These are phyloP conservation scores for Salicornia ramosissima DNA, from an alignment of 148 eudicot genomes.

Conservation along the genomic window DNA sequence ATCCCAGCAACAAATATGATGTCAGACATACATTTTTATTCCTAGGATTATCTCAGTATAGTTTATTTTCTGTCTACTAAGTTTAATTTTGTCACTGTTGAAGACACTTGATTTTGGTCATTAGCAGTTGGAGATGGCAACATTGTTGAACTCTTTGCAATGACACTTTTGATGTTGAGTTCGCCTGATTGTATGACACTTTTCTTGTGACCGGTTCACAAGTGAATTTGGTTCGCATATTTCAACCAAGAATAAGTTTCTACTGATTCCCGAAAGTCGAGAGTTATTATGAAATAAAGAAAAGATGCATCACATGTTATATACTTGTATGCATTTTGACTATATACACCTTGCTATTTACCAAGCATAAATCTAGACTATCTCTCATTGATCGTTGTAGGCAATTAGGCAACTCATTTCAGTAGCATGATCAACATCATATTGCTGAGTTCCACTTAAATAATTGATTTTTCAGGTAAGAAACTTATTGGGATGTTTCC, in stretches of 20 bases:
- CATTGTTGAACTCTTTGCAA: neutral
- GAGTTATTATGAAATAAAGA: too few species aligned
- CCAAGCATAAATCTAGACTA: too few species aligned
- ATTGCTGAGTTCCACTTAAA: too few species aligned
- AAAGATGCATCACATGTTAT: neutral
- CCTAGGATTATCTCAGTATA: constrained; percentile 14
- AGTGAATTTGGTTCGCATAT: neutral
- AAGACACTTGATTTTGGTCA: neutral
- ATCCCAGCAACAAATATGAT: constrained; percentile 24
- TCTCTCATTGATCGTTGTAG: too few species aligned
- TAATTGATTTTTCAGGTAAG: too few species aligned
- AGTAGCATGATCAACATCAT: too few species aligned
- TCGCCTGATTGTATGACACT: neutral
- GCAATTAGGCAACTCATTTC: too few species aligned
- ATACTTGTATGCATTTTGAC: too few species aligned
- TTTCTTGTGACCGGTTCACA: neutral
- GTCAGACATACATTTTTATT: constrained; percentile 19
- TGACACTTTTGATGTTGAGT: neutral
- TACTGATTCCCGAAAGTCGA: too few species aligned
- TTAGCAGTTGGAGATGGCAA: neutral
- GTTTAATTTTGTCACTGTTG: neutral
- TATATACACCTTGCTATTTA: too few species aligned
- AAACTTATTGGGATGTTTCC: too few species aligned
- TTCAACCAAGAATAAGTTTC: neutral
- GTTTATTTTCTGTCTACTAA: constrained; percentile 7